Base-by-base conservation (phyloP, 2,329 filamentous ascomycete species). In the Phoma sp. region DNA sequence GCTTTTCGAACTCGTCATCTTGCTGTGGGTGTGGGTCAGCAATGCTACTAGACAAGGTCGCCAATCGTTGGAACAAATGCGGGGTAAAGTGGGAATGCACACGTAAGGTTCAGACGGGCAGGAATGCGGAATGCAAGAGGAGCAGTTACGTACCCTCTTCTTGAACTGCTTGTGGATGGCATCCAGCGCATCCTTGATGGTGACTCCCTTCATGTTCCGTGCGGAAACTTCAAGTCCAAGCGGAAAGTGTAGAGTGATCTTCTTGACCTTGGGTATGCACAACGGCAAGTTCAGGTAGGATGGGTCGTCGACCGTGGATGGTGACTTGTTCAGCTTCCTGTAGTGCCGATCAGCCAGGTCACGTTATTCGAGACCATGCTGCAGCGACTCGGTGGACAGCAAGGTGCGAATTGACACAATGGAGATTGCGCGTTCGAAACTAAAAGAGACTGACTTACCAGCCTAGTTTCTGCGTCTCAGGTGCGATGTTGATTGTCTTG, bases 111-210 rank as follows among this genome's bases (percentile, higher is more conserved):
- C 32, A 51, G 21, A 17, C 33, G 32, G n/a, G 31, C n/a, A 21
- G 47, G 25, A 44, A 49, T 22, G 48, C 39, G 47, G 22, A 44
- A 49, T 22, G 46, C 39, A 21, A 21, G 31, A 25, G n/a, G n/a
- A 25, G 15, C 19, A 33, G 35, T 31, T 39, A 76, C 86, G 68
- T 78, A 93, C 94, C 85, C 93, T 89, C 87, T 97, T 97, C 85
- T 96, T 96, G 84, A 91, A 96, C 68, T 90, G 86, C 83, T 96
- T 97, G 84, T 96, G 84, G 79, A 98, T 97, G 70, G 92, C 94
- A 76, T 97, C 93, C 76, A 96, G 76, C 55, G 92, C 92, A 78
- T 98, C 94, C 83, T 97, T 97, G 83, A 98, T 94, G 53, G 94
- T 98, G 65, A 98, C 92, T 52, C 94, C 94, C 78, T 93, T 94